Conservation (phyloP, 2,329 filamentous ascomycete genomes). For the Fonsecaea pugnacius region DNA sequence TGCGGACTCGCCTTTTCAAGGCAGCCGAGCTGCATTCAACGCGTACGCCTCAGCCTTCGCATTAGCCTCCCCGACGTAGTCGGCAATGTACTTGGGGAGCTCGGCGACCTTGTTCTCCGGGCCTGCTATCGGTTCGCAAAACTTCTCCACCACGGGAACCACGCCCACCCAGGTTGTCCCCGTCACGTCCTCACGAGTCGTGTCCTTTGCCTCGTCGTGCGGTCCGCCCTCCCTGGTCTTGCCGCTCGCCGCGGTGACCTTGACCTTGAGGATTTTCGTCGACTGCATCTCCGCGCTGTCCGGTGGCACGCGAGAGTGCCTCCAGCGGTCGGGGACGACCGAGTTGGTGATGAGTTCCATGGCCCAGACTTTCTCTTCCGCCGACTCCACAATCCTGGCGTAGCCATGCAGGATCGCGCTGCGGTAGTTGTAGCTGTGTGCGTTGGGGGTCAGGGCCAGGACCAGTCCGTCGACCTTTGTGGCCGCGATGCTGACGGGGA, state of each 20-base stretch:
- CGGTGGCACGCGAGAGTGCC: constrained; percentile 70
- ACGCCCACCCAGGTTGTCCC: constrained; percentile 63
- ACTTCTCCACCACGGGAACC: constrained; percentile 64
- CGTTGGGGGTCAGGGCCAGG: constrained; percentile 76
- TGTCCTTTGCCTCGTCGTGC: constrained; percentile 63
- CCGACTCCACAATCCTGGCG: constrained; percentile 68
- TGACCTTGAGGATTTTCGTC: constrained; percentile 73
- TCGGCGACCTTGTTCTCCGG: constrained; percentile 62
- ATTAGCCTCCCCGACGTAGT: constrained; percentile 58
- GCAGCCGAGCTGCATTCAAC: constrained; percentile 31
- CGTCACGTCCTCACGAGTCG: constrained; percentile 54
- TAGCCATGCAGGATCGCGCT: constrained; percentile 78
- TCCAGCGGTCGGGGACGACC: constrained; percentile 72
- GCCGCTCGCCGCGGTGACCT: constrained; percentile 71
- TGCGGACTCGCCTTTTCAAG: constrained; percentile 4
- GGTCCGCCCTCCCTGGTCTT: constrained; percentile 73
- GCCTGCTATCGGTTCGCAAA: constrained; percentile 67
- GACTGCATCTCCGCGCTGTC: constrained; percentile 73
- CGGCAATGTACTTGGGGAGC: constrained; percentile 67
- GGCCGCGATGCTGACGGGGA: constrained; percentile 74
- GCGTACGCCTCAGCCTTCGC: constrained; percentile 29
- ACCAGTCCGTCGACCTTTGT: constrained; percentile 79
- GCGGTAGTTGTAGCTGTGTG: constrained; percentile 85
- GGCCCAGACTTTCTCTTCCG: constrained; percentile 74
- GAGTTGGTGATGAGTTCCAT: constrained; percentile 78